Conservation (phyloP, 176 grass and related monocot genomes). For the Typha latifolia region DNA sequence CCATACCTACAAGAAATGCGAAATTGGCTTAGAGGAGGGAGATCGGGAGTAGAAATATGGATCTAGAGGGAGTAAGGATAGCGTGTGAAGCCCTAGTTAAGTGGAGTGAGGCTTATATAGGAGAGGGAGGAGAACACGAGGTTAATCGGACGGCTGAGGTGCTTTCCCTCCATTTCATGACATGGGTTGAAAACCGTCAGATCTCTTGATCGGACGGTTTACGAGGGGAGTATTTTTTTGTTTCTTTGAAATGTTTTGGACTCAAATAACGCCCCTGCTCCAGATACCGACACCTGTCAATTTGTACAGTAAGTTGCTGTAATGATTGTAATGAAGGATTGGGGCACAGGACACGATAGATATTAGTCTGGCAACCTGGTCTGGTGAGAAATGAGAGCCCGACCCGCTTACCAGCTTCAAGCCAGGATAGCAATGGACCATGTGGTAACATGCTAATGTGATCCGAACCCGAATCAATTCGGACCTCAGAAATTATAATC, state of each 20-base stretch:
- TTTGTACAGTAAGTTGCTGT: too few relatives aligned
- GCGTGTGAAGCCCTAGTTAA: background rate
- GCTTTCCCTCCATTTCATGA: constrained; percentile 2
- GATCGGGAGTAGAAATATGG: background rate
- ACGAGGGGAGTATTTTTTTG: background rate
- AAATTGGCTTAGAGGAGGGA: background rate
- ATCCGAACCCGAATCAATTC: too few relatives aligned
- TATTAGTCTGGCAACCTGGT: too few relatives aligned
- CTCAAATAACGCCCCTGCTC: background rate
- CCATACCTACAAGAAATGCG: background rate
- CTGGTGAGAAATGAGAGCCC: too few relatives aligned
- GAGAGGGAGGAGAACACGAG: background rate
- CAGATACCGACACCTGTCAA: too few relatives aligned
- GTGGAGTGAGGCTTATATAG: background rate
- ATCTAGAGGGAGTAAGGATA: background rate
- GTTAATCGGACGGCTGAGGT: background rate
- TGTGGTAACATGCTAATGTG: too few relatives aligned
- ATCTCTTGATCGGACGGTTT: background rate
- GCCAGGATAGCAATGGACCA: too few relatives aligned
- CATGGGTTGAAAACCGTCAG: background rate
- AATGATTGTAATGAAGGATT: too few relatives aligned
- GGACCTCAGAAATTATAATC: too few relatives aligned
- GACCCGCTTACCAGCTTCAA: too few relatives aligned
- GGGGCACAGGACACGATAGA: too few relatives aligned
- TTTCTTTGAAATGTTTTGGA: background rate